Evolutionary conservation across 78 protist species (phyloP), one percentile per base, ranked within the genome.

Genomic region (Dictyostelium brefeldianum): DNA sequence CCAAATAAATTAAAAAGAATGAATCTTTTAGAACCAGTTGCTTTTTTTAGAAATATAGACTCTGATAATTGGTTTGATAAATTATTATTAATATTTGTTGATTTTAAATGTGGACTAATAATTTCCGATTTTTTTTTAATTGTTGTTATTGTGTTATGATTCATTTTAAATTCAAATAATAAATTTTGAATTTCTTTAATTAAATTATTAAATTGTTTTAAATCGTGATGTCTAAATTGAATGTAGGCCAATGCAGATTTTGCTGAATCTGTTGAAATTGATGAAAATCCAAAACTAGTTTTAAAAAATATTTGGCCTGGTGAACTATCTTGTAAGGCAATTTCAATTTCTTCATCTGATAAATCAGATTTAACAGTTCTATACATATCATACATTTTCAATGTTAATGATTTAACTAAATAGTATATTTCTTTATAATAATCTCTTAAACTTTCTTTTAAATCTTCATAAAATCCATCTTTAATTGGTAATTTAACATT

Each of bases 151-250:
- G 17, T 12, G 15, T 67, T 31, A 43, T 47, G 31, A 31, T 67
- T 31, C 4, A 67, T 67, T 14, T 67, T 67, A 17, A 31, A 67
- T 27, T 67, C 75, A 4, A 4, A 14, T 67, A 43, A 67, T 14
- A 12, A 15, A 14, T 41, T 29, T 67, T 67, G 48, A 67, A 67
- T 67, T 15, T 67, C 75, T 31, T 67, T 67, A 15, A 67, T 10
- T 14, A 31, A 14, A 29, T 14, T 29, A 15, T 67, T 14, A 11
- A 67, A 67, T 4, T 41, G 1, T 67, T 67, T 67, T 14, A 67
- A 67, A 67, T 67, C 75, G 5, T 27, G 17, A 31, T 67, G 75
- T 67, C 75, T 25, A 67, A 29, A 67, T 67, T 67, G 75, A 31
- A 67, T 67, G 22, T 27, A 67, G 14, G 31, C 75, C 5, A 67